Evolutionary conservation across 345 rosid genomes (phyloP).

Genomic region (Citrus australasica): DNA sequence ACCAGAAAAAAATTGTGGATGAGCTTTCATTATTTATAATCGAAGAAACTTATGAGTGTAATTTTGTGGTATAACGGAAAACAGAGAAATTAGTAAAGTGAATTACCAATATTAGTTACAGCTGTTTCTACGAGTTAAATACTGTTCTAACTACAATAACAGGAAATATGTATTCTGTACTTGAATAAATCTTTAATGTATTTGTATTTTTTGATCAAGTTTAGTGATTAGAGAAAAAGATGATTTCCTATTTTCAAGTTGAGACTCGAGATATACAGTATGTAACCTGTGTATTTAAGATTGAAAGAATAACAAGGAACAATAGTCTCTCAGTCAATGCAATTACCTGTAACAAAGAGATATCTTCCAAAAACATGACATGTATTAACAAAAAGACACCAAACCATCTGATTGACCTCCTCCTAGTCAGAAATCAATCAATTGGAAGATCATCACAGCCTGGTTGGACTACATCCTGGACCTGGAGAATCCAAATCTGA

Average conservation of each 20-base stretch:
- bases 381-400: slow-evolving; percentile 24
- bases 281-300: not conserved
- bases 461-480: slow-evolving; percentile 16
- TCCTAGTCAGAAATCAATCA: slow-evolving; percentile 8
- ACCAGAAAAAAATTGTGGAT: not conserved
- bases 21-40: slow-evolving; percentile 2
- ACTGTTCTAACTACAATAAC: slow-evolving; percentile 3
- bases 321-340: slow-evolving; percentile 9
- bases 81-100: not conserved
- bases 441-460: slow-evolving; percentile 12
- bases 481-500: slow-evolving; percentile 9
- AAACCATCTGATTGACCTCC: slow-evolving; percentile 10
- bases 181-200: not conserved
- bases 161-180: not conserved
- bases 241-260: not conserved
- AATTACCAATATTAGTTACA: slow-evolving; percentile 3
- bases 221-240: not conserved
- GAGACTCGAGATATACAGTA: not conserved
- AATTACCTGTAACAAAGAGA: slow-evolving; percentile 23
- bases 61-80: not conserved
- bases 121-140: not conserved
- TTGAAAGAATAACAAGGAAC: not conserved
- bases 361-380: slow-evolving; percentile 14
- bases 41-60: slow-evolving; percentile 4
- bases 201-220: not conserved